These are phyloP conservation scores for Annulohypoxylon moriforme DNA, from an alignment of 495 filamentous ascomycete genomes.

Conservation along the genomic window DNA sequence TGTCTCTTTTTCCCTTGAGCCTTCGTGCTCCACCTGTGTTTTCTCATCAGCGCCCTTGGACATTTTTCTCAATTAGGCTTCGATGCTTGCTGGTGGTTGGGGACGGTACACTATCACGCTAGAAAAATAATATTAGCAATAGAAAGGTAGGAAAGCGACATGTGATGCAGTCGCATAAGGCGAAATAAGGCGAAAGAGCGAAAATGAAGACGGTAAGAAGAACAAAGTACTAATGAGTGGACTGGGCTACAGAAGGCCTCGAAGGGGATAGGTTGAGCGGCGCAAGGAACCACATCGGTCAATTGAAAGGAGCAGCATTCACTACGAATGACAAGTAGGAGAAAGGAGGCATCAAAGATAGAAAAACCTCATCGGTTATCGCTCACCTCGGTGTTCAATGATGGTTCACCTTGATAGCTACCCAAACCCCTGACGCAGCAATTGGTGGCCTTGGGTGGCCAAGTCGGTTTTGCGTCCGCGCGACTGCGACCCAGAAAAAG, in stretches of 20 bases:
- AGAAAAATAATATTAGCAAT: constrained; percentile 12
- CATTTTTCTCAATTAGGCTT: constrained; percentile 48
- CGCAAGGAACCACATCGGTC: constrained; percentile 13
- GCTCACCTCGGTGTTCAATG: constrained; percentile 38
- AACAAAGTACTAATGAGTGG: background rate
- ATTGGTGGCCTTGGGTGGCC: constrained; percentile 41
- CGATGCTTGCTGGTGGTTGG: constrained; percentile 21
- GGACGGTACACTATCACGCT: constrained; percentile 30
- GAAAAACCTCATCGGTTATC: constrained; percentile 2
- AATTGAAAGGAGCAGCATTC: constrained; percentile 24
- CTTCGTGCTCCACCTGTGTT: constrained; percentile 52
- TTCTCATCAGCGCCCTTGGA: constrained; percentile 52
- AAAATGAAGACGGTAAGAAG: background rate
- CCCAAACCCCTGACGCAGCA: constrained; percentile 45
- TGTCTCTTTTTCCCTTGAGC: constrained; percentile 61
- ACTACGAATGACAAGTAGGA: background rate
- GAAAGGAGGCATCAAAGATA: background rate
- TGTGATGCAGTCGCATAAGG: background rate
- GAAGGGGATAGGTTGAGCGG: constrained; percentile 1
- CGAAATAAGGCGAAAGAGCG: background rate
- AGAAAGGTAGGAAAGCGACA: background rate
- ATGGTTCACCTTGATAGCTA: constrained; percentile 36
- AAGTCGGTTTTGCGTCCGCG: constrained; percentile 32
- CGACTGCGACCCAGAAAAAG: constrained; percentile 26
- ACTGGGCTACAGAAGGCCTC: background rate